These are phyloP conservation scores for Infundibulicybe gibba DNA, from an alignment of 768 basidiomycete species.

Conservation along the genomic window DNA sequence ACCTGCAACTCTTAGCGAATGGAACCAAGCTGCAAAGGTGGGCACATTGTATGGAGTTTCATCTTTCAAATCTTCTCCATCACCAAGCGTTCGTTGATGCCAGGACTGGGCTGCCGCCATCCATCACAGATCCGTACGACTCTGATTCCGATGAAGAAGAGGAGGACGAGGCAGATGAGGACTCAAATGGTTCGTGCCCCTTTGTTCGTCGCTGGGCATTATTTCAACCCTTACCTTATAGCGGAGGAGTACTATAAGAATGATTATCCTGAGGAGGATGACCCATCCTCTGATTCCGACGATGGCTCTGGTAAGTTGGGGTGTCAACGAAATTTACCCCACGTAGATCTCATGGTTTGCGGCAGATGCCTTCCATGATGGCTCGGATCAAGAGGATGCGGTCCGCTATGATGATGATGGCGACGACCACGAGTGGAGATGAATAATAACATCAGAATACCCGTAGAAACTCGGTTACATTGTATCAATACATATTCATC, in stretches of 20 bases:
- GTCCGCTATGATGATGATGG: slow-evolving; percentile 22
- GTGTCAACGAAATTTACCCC: slow-evolving; percentile 1
- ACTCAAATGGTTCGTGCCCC: slow-evolving; percentile 64
- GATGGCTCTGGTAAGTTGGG: slow-evolving; percentile 34
- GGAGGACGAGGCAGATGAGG: slow-evolving; percentile 78
- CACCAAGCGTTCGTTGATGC: background rate
- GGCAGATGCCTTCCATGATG: slow-evolving; percentile 58
- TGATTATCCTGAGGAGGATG: slow-evolving; percentile 77
- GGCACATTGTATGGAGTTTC: slow-evolving; percentile 57
- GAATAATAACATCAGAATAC: background rate
- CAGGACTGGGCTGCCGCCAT: slow-evolving; percentile 67
- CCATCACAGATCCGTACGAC: slow-evolving; percentile 50
- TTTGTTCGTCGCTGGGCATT: background rate
- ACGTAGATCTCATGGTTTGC: background rate
- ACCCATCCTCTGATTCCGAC: slow-evolving; percentile 31
- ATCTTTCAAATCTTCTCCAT: background rate
- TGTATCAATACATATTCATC: background rate
- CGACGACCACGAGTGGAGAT: slow-evolving; percentile 18
- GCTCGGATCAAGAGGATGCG: slow-evolving; percentile 45
- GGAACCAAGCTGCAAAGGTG: slow-evolving; percentile 52
- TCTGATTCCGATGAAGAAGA: slow-evolving; percentile 62
- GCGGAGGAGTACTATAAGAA: slow-evolving; percentile 85
- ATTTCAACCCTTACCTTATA: slow-evolving; percentile 18
- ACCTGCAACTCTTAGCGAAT: slow-evolving; percentile 55
- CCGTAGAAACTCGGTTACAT: background rate